phyloP scores from a whole-genome alignment of 1,284 basidiomycete genomes.

The Fistulinella cinereoalba region DNA sequence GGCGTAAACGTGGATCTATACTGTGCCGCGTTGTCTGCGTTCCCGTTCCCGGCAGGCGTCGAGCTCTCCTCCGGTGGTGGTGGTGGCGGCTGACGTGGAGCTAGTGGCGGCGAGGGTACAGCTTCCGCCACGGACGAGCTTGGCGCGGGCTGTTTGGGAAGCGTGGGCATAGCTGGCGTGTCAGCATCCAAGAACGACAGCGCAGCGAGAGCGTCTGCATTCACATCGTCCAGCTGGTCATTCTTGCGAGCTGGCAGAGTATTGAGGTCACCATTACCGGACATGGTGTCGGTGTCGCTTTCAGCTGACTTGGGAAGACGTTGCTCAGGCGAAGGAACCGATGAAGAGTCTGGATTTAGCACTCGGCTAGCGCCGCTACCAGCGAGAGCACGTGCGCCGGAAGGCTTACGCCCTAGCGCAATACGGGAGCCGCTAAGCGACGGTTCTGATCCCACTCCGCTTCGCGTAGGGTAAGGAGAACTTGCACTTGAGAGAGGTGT shows the following conservation, averaged over 20 bases:
- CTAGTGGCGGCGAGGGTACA: constrained; percentile 30
- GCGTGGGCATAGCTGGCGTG: constrained; percentile 14
- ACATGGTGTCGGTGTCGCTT: constrained; percentile 33
- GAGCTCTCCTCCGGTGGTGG: constrained; percentile 12
- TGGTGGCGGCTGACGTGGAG: constrained; percentile 21
- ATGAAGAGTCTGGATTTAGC: constrained; percentile 32
- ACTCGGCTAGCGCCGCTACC: constrained; percentile 33
- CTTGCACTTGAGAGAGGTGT: constrained; percentile 12
- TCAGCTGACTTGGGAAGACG: constrained; percentile 26
- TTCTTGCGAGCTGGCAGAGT: constrained; percentile 12
- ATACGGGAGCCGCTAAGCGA: constrained; percentile 35
- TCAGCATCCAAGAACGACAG: constrained; percentile 67
- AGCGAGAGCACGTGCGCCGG: constrained; percentile 80
- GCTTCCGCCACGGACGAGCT: constrained; percentile 3
- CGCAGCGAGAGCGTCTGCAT: constrained; percentile 73
- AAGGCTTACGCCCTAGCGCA: constrained; percentile 68
- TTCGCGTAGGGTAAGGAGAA: constrained; percentile 30
- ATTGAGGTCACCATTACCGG: constrained; percentile 15
- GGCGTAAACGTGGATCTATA: constrained; percentile 83
- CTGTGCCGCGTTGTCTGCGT: constrained; percentile 33
- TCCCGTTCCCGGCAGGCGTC: constrained; percentile 13
- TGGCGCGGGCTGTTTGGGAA: constrained; percentile 17
- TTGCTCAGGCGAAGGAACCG: constrained; percentile 30
- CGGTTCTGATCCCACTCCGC: constrained; percentile 31
- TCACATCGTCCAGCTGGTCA: constrained; percentile 43